Evolutionary conservation across 139 green algal species (phyloP), one percentile per base, ranked within the genome.

Genomic region (Coccomyxa sp.): DNA sequence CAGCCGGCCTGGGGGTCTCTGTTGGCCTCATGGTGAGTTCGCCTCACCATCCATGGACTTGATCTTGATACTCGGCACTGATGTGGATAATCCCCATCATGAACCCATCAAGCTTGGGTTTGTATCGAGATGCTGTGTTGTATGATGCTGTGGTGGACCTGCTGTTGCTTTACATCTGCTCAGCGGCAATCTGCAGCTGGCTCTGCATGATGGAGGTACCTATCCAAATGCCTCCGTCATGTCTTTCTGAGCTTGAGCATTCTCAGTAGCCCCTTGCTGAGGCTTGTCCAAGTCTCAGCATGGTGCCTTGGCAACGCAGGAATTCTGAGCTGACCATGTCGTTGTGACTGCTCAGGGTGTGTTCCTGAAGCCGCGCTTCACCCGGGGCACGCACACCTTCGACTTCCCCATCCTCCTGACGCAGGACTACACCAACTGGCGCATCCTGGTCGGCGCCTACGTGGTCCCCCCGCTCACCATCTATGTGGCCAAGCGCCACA

Each of bases 401-500:
- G 81, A 89, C 69, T 85, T 91, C 72, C 85, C 85, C 5, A 73
- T 90, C 7, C 76, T 90, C 34, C 71, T 91, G 34, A 81, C 78
- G 8, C 50, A 78, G 35, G 64, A 40, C 29, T 36, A 55, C n/a
- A 58, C 39, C 55, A 22, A 68, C 55, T 55, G 36, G 34, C 39
- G n/a, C 6, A 37, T 83, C 3, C 0, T 88, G 55, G 1, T 75
- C 16, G 70, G 12, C 29, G 85, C 87, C 27, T 82, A 83, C n/a
- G 2, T 83, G 39, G 18, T 82, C 34, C 83, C 86, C 14, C 87
- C 87, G 22, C 74, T 89, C 22, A 18, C 76, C 4, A 68, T 39
- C 35, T 75, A 70, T 37, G 31, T 58, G 39, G 37, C 50, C 1
- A 77, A 76, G 0, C 29, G 73, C 16, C 70, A 31, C n/a, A 37